Conservation (phyloP, 352 stramenopile species). For the Aphanomyces euteiches region DNA sequence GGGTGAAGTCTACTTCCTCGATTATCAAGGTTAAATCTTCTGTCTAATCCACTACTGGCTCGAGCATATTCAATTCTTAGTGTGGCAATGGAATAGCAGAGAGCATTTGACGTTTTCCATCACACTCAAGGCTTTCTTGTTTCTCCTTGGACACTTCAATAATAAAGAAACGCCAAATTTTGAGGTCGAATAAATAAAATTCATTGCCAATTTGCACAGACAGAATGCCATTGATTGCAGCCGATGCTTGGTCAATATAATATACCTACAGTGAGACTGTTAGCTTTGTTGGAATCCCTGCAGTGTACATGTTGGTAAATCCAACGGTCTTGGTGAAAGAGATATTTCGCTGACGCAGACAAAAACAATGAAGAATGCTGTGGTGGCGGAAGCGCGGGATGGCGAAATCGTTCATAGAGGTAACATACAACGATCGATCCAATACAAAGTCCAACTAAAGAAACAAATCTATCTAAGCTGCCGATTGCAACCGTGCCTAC, state of each 20-base stretch:
- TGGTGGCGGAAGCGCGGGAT: not conserved
- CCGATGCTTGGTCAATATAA: conserved; percentile 1
- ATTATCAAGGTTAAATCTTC: not conserved
- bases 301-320: not conserved
- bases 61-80: too few relatives aligned
- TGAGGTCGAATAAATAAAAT: conserved; percentile 7
- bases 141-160: not conserved
- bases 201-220: not conserved
- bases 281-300: not conserved
- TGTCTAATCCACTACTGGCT: too few relatives aligned
- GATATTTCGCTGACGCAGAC: too few relatives aligned
- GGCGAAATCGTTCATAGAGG: not conserved
- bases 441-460: not conserved
- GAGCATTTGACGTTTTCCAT: not conserved
- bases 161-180: not conserved
- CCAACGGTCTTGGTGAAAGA: not conserved
- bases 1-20: too few relatives aligned
- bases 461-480: not conserved
- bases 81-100: not conserved
- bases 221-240: conserved; percentile 15
- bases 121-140: not conserved
- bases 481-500: conserved; percentile 7
- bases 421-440: too few relatives aligned
- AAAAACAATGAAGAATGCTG: not conserved
- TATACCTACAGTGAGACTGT: not conserved